These are phyloP conservation scores for Eucalyptus sp. DNA, from an alignment of 345 rosid genomes.

Conservation along the genomic window DNA sequence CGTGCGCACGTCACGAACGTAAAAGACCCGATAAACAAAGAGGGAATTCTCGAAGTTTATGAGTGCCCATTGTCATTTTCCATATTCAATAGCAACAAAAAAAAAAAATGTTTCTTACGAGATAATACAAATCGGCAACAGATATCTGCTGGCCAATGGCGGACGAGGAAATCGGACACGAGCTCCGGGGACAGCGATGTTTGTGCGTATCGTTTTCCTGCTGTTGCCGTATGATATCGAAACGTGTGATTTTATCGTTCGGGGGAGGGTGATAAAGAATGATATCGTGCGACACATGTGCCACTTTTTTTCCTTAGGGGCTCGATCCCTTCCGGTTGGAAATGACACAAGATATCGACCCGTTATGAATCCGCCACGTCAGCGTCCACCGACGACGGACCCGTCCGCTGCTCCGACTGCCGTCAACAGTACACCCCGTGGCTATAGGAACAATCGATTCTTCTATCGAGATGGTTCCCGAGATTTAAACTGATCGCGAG, in stretches of 20 bases:
- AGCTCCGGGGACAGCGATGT: neutral
- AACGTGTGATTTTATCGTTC: neutral
- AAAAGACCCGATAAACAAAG: neutral
- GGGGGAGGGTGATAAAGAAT: neutral
- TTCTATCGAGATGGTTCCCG: neutral
- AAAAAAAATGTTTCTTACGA: neutral
- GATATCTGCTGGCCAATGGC: neutral
- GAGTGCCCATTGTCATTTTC: neutral
- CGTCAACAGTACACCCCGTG: neutral
- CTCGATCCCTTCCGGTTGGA: neutral
- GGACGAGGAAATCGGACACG: neutral
- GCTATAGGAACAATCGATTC: neutral
- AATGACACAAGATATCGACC: neutral
- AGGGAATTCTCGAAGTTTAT: neutral
- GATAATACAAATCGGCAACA: neutral
- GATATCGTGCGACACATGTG: neutral
- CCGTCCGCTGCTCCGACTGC: neutral
- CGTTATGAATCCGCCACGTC: neutral
- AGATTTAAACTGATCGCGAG: neutral
- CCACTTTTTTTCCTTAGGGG: neutral
- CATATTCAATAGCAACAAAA: neutral
- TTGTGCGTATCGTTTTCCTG: neutral
- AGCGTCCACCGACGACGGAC: neutral
- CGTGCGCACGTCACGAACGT: neutral
- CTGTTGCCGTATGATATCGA: neutral